Conservation (phyloP, 495 filamentous ascomycete species). For the Bathelium albidoporum region DNA sequence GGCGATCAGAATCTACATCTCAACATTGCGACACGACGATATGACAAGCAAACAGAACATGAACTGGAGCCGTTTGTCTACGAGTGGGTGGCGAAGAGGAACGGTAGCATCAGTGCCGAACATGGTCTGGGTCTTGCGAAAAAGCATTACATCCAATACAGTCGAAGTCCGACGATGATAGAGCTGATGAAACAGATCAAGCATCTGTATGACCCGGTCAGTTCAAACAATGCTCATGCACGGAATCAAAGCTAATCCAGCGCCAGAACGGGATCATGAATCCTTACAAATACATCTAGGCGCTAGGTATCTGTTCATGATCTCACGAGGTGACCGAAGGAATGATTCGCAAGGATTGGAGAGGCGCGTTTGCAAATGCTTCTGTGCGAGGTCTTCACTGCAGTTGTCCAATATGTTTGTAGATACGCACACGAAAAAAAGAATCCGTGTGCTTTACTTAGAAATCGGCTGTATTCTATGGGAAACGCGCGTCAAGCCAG, state of each 20-base stretch:
- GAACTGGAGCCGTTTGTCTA: conserved; percentile 90
- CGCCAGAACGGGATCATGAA: conserved; percentile 85
- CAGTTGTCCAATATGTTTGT: too few relatives aligned
- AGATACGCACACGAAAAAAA: too few relatives aligned
- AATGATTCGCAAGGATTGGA: not conserved
- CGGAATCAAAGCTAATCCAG: conserved; percentile 11
- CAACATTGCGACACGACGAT: conserved; percentile 71
- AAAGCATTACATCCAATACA: conserved; percentile 89
- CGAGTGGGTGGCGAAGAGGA: conserved; percentile 81
- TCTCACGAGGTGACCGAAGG: not conserved
- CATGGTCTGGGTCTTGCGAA: conserved; percentile 91
- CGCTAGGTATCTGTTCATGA: not conserved
- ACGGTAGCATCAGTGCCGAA: conserved; percentile 91
- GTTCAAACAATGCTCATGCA: conserved; percentile 8
- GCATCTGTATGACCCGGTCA: conserved; percentile 67
- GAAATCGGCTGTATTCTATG: too few relatives aligned
- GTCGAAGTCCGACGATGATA: conserved; percentile 74
- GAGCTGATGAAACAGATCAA: conserved; percentile 91
- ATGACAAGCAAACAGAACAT: conserved; percentile 82
- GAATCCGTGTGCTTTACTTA: too few relatives aligned
- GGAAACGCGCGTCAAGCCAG: too few relatives aligned
- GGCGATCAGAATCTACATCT: conserved; percentile 91
- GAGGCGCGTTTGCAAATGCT: too few relatives aligned
- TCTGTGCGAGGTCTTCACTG: too few relatives aligned
- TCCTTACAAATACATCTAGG: conserved; percentile 74